These are phyloP conservation scores for Elaphomyces granulatus DNA, from an alignment of 495 filamentous ascomycete genomes.

Conservation along the genomic window DNA sequence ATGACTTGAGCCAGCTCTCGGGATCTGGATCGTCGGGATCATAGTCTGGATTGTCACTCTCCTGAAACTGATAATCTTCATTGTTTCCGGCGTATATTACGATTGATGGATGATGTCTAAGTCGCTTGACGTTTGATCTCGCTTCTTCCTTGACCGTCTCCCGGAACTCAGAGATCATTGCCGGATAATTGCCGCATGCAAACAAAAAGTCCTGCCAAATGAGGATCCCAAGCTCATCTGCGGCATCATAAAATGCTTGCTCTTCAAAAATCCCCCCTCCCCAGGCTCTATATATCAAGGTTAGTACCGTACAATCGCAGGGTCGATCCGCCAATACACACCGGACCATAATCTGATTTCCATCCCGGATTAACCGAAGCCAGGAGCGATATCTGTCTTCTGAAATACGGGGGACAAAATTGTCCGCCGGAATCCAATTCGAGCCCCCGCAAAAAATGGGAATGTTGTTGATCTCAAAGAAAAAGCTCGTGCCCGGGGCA, in stretches of 20 bases:
- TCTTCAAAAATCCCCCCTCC: slow-evolving; percentile 50
- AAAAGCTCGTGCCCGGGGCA: slow-evolving; percentile 47
- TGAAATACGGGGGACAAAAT: slow-evolving; percentile 46
- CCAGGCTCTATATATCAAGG: slow-evolving; percentile 40
- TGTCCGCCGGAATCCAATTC: slow-evolving; percentile 65
- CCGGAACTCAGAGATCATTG: slow-evolving; percentile 39
- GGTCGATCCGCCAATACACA: neutral
- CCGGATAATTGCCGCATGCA: slow-evolving; percentile 54
- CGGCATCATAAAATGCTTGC: slow-evolving; percentile 44
- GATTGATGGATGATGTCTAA: slow-evolving; percentile 62
- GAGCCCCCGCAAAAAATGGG: slow-evolving; percentile 56
- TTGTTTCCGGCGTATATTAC: slow-evolving; percentile 75
- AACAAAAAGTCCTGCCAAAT: slow-evolving; percentile 59
- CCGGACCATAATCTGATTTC: slow-evolving; percentile 45
- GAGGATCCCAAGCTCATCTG: slow-evolving; percentile 45
- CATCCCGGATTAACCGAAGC: slow-evolving; percentile 41
- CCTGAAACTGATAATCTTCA: slow-evolving; percentile 70
- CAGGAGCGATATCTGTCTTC: slow-evolving; percentile 44
- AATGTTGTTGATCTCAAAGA: slow-evolving; percentile 55
- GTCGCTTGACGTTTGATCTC: slow-evolving; percentile 46
- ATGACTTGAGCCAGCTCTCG: slow-evolving; percentile 52
- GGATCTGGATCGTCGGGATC: slow-evolving; percentile 48
- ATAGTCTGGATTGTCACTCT: slow-evolving; percentile 40
- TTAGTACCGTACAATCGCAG: neutral
- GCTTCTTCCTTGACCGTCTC: slow-evolving; percentile 50